phyloP scores from a whole-genome alignment of 495 filamentous ascomycete genomes.

The Bombardia bombarda region DNA sequence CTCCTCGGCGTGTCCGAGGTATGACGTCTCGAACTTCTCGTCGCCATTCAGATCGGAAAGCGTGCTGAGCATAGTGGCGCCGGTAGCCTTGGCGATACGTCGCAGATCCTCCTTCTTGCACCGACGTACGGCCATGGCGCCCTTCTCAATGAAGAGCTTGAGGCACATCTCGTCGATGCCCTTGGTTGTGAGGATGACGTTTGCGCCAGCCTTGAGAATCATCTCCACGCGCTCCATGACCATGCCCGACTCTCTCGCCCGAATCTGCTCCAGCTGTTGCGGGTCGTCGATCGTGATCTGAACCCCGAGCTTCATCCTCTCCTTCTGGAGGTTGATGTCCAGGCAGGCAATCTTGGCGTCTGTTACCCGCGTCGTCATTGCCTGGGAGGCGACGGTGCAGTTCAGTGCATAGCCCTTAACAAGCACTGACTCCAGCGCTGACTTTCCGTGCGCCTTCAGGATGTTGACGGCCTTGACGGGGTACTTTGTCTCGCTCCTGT shows the following conservation, averaged over 20 bases:
- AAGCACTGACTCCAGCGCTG: slow-evolving; percentile 76
- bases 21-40: slow-evolving; percentile 87
- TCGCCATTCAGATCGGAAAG: slow-evolving; percentile 96
- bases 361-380: slow-evolving; percentile 87
- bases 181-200: slow-evolving; percentile 94
- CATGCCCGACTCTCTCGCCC: slow-evolving; percentile 83
- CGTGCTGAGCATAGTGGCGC: slow-evolving; percentile 84
- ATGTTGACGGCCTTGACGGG: slow-evolving; percentile 99
- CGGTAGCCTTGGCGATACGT: slow-evolving; percentile 92
- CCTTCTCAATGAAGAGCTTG: slow-evolving; percentile 90
- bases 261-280: slow-evolving; percentile 92
- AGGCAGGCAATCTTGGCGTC: slow-evolving; percentile 96
- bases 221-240: slow-evolving; percentile 92
- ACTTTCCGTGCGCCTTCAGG: slow-evolving; percentile 96
- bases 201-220: slow-evolving; percentile 95
- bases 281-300: slow-evolving; percentile 98
- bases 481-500: slow-evolving; percentile 85
- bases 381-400: slow-evolving; percentile 97
- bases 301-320: slow-evolving; percentile 97
- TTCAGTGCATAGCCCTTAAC: slow-evolving; percentile 97
- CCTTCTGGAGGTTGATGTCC: slow-evolving; percentile 98
- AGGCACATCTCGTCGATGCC: slow-evolving; percentile 94
- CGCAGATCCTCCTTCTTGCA: slow-evolving; percentile 99
- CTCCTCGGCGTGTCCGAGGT: slow-evolving; percentile 86
- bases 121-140: slow-evolving; percentile 90